Evolutionary conservation across 305 asterid genomes (phyloP).

Genomic region (Ajuga reptans): DNA sequence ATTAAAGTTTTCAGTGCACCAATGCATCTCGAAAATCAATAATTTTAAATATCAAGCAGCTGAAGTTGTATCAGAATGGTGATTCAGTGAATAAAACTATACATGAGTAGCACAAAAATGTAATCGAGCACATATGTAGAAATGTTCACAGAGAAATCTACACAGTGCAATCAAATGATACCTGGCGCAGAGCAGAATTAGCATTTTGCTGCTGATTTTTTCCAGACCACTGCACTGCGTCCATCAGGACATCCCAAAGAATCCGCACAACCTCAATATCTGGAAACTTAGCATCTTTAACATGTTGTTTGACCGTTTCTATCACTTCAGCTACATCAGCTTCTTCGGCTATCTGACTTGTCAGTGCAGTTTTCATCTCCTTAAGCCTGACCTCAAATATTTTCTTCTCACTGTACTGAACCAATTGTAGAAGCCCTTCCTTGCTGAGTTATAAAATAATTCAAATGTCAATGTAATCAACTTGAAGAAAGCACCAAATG

Average conservation of each 20-base stretch:
- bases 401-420: constrained; percentile 83
- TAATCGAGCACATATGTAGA: neutral
- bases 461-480: neutral
- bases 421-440: constrained; percentile 73
- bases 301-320: constrained; percentile 90
- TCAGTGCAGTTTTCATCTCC: constrained; percentile 84
- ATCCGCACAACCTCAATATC: constrained; percentile 81
- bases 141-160: neutral
- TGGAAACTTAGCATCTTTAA: constrained; percentile 86
- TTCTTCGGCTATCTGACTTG: constrained; percentile 80
- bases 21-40: neutral
- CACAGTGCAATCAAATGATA: constrained; percentile 16
- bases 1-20: neutral
- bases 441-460: constrained; percentile 42
- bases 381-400: constrained; percentile 78
- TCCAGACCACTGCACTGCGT: constrained; percentile 97
- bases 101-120: neutral
- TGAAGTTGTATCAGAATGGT: neutral
- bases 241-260: constrained; percentile 97
- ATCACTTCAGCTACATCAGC: constrained; percentile 82
- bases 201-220: constrained; percentile 98
- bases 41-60: constrained; percentile 5
- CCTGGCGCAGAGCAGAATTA: constrained; percentile 90
- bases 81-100: neutral
- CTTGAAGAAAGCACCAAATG: neutral